Evolutionary conservation across 768 basidiomycete genomes (phyloP).

Genomic region (Serendipita sp.): DNA sequence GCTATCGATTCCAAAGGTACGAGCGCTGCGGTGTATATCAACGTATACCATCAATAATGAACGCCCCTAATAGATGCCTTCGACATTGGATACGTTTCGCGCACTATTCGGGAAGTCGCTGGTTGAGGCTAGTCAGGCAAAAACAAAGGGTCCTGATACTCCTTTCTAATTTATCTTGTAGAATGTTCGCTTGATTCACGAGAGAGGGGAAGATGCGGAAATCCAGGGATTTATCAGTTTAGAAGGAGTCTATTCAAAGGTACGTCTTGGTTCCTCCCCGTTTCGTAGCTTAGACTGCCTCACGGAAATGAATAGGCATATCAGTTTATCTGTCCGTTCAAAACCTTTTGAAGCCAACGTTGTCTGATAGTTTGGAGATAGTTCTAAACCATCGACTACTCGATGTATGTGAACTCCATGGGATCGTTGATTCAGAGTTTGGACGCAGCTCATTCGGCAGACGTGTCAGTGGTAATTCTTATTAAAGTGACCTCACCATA

Average conservation of each 20-base stretch:
- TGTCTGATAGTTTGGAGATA: conserved; percentile 18
- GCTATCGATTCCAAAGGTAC: conserved; percentile 53
- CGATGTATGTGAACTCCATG: conserved; percentile 48
- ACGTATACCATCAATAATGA: not conserved
- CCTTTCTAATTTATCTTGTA: conserved; percentile 21
- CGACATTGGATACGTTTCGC: conserved; percentile 53
- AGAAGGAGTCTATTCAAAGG: conserved; percentile 59
- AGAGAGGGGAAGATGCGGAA: conserved; percentile 32
- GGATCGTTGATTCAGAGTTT: conserved; percentile 50
- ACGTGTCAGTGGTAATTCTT: conserved; percentile 27
- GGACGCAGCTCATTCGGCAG: conserved; percentile 55
- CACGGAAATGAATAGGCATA: conserved; percentile 35
- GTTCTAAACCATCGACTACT: conserved; percentile 71
- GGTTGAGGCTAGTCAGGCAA: conserved; percentile 32
- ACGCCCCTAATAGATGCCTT: conserved; percentile 34
- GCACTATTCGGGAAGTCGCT: not conserved
- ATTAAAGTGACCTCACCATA: not conserved
- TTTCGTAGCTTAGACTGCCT: not conserved
- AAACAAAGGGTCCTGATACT: not conserved
- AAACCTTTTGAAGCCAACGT: not conserved
- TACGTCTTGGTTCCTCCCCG: conserved; percentile 18
- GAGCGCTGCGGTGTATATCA: not conserved
- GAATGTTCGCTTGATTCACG: conserved; percentile 53
- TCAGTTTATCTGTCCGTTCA: conserved; percentile 67
- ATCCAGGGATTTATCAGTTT: conserved; percentile 78